Conservation (phyloP, 2,329 filamentous ascomycete species). For the Biscogniauxia mediterranea region DNA sequence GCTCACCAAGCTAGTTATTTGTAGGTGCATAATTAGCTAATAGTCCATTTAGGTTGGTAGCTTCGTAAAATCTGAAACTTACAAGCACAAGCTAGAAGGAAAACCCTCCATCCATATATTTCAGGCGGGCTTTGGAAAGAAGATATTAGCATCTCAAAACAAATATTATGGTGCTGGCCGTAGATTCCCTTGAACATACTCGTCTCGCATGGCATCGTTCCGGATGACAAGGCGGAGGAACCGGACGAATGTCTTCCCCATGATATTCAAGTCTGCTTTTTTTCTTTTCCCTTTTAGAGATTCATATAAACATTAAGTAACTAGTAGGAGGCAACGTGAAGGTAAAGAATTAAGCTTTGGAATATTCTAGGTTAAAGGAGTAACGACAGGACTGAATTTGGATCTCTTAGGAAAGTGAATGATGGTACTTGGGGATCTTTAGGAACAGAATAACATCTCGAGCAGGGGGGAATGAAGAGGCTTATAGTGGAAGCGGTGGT, state of each 20-base stretch:
- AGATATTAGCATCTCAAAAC: not conserved
- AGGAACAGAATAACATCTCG: not conserved
- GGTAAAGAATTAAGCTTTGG: not conserved
- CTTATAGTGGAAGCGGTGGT: not conserved
- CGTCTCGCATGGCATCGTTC: conserved; percentile 69
- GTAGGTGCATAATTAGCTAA: not conserved
- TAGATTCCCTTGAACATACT: conserved; percentile 30
- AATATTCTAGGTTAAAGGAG: not conserved
- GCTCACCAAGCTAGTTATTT: not conserved
- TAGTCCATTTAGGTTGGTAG: not conserved
- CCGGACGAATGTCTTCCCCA: conserved; percentile 38
- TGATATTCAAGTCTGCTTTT: conserved; percentile 19
- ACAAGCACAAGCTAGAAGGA: conserved; percentile 59
- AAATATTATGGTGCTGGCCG: too few species aligned
- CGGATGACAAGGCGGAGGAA: conserved; percentile 58
- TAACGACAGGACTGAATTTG: not conserved
- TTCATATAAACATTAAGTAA: not conserved
- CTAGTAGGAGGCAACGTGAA: not conserved
- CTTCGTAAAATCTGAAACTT: conserved; percentile 11
- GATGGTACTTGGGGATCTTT: not conserved
- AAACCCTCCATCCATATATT: conserved; percentile 69
- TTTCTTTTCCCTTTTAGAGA: not conserved
- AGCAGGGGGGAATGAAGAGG: not conserved
- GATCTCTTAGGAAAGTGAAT: not conserved
- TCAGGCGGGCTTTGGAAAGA: conserved; percentile 46